Evolutionary conservation across 139 green algal genomes (phyloP), one percentile per base, ranked within the genome.

Genomic region (Yamagishiella unicocca): DNA sequence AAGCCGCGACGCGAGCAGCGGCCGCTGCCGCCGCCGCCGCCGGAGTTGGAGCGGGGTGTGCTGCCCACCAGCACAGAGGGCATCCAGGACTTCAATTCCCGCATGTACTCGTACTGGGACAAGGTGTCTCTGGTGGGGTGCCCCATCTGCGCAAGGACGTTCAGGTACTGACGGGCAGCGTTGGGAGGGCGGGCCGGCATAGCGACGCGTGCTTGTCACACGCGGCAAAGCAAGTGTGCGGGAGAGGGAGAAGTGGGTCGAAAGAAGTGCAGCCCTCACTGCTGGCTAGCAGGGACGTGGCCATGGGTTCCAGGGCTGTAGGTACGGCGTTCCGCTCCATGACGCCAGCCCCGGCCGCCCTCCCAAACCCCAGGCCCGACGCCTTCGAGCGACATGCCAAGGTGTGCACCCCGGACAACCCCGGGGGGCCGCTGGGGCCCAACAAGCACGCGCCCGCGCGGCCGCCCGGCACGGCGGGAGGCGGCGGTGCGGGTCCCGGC

Each of bases 41-140:
- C 85, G 21, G 53, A 91, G 67, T 55, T 89, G 62, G 55, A 62
- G 27, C 50, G 45, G 0, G 85, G 78, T 21, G 67, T 72, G 35
- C 77, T 90, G 77, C 86, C 86, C 19, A 84, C 9, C 12, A 14
- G n/a, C 4, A 0, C 58, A 27, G 58, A 46, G 12, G 75, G 43
- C 5, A 78, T 93, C 25, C 73, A 91, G 66, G 87, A 83, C 25
- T 94, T 94, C 88, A 94, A 94, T 72, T 38, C 33, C 2, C 40
- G n/a, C 58, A 94, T 94, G 91, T 90, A 87, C 74, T 45, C 62
- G 64, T 91, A 93, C 46, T 90, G 89, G 85, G 86, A 92, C 89
- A 89, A 90, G 64, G 68, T 91, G 38, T 88, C 71, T 29, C 87
- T 91, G 38, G 81, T 93, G 77, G 67, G 33, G 0, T 93, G 90